Base-by-base conservation (phyloP, 2,329 filamentous ascomycete genomes). In the Aspergillus piperis region DNA sequence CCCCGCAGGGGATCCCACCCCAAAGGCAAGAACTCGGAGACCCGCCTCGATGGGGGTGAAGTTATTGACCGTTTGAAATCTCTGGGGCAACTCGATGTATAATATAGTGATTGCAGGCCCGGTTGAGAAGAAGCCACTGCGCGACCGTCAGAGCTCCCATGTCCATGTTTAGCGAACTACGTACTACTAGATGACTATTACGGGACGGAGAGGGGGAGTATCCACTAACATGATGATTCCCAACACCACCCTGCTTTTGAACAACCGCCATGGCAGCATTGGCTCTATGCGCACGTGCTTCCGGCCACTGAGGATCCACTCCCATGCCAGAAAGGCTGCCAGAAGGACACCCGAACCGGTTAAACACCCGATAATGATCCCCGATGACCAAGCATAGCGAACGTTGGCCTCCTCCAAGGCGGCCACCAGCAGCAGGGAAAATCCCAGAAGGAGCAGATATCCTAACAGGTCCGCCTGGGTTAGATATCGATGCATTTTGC, bases 321-420 rank as follows among this genome's bases (percentile, higher is more conserved):
- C 58, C 65, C 63, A 68, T 0, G 11, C 39, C 4, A 65, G 11
- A 32, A 70, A 68, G 6, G 21, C 21, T 4, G 59, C 42, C 51
- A 62, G 64, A 8, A 59, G 39, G 2, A 83, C 58, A 0, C 72
- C 77, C 0, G 84, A 81, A 2, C 84, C 71, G 2, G 76, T 72
- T 15, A 88, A 71, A 13, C 82, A 77, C 13, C 75, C 67, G 49
- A 86, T 71, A 3, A 87, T 83, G n/a, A 79, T 72, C 0, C 79
- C 77, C 50, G 81, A 83, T 25, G 75, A 72, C 86, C 86, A 88
- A 1, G 75, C 66, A 58, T 80, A 82, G 0, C 78, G 79, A 44
- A 81, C 79, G 0, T 84, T 84, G 2, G 80, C 85, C 65, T 87
- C 82, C 62, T 87, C 83, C 19, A 88, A 70, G 1, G 82, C 81